A percentile compares a stretch with the other conserved stretches of the same genome.
Evolutionary conservation across 495 filamentous ascomycete genomes (phyloP).

Genomic region (Penicillium canescens): DNA sequence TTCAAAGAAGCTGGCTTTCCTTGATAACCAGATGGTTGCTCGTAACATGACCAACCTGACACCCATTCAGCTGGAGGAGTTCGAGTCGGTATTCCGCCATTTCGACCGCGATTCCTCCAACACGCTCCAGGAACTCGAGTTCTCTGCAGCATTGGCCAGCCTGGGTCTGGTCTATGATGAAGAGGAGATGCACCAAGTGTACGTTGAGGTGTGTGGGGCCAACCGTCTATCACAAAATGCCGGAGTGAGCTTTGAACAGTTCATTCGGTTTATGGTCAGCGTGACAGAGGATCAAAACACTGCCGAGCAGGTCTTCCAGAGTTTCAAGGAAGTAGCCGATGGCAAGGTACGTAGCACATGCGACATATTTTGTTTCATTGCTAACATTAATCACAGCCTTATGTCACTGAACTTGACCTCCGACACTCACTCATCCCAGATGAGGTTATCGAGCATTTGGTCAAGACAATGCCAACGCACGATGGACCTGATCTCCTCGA

Average conservation of each 20-base stretch:
- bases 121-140: slow-evolving; percentile 89
- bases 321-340: slow-evolving; percentile 94
- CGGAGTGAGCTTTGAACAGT: slow-evolving; percentile 94
- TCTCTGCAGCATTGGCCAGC: slow-evolving; percentile 90
- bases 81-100: slow-evolving; percentile 95
- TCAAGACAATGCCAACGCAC: slow-evolving; percentile 81
- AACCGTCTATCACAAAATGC: slow-evolving; percentile 38
- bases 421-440: slow-evolving; percentile 93
- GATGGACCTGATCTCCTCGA: slow-evolving; percentile 75
- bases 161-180: slow-evolving; percentile 93
- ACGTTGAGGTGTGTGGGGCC: slow-evolving; percentile 69
- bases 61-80: slow-evolving; percentile 96
- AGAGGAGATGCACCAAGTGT: slow-evolving; percentile 93
- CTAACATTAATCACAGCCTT: slow-evolving; percentile 56
- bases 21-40: slow-evolving; percentile 96
- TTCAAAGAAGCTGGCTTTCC: slow-evolving; percentile 90
- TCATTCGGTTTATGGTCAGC: slow-evolving; percentile 98
- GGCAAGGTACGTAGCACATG: slow-evolving; percentile 65
- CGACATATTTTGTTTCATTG: neutral
- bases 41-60: slow-evolving; percentile 98
- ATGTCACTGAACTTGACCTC: slow-evolving; percentile 96
- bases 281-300: slow-evolving; percentile 98
- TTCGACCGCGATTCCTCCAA: slow-evolving; percentile 95
- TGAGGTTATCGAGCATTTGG: slow-evolving; percentile 88
- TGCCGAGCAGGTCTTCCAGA: slow-evolving; percentile 96